Evolutionary conservation across 2,329 filamentous ascomycete genomes (phyloP), one percentile per base, ranked within the genome.

Genomic region (Botryosphaeria dothidea): DNA sequence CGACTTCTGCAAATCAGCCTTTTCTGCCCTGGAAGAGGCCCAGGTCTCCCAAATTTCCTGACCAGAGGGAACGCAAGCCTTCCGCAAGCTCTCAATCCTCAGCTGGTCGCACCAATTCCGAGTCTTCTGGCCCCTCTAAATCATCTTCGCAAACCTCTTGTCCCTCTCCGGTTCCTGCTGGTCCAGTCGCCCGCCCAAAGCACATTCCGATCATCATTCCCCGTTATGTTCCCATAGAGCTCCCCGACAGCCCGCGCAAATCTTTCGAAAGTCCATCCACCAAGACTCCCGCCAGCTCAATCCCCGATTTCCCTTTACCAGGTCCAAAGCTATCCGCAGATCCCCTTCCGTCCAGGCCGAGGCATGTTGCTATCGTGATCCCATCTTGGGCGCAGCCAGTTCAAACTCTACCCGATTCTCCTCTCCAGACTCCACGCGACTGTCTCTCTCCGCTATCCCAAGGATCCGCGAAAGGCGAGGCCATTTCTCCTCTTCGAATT

Each of bases 281-380:
- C 23, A 73, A 69, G 62, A 73, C 73, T 57, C 74, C 73, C 49
- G 72, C 72, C 25, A 68, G 72, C 66, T 68, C 72, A 62, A 72
- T 71, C 21, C 72, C 71, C 41, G 67, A 68, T 54, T 72, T 72
- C 34, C 69, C 71, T 29, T 68, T 71, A 8, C 70, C 73, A 62
- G 69, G 67, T 58, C 70, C 70, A 66, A 75, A 73, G 66, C 71
- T 71, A 49, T 68, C 72, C 49, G 71, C 69, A 61, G 71, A 75
- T 63, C 74, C 74, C 49, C 70, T 70, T 23, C 74, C 69, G 65
- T 66, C 70, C 58, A 70, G 73, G 69, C 73, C 77, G 52, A 75
- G 81, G 76, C 79, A 83, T 82, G 81, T 83, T 65, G 80, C 82
- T 74, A 82, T 82, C 70, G 72, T 80, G 66, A 82, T 82, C 67